Conservation (phyloP, 768 basidiomycete species). For the Trichaptum fuscoviolaceum region DNA sequence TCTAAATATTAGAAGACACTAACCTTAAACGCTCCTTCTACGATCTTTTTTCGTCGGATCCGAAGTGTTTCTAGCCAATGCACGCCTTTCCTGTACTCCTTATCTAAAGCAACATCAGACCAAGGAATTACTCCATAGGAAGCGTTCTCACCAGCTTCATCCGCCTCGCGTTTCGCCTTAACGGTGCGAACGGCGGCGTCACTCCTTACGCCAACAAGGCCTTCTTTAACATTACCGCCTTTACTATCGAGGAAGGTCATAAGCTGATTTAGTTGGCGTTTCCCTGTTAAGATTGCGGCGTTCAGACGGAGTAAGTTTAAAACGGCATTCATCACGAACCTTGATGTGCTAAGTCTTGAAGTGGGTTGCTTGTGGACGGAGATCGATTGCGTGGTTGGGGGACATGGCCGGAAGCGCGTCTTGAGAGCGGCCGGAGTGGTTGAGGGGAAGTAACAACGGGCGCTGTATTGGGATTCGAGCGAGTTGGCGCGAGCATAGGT, state of each 20-base stretch:
- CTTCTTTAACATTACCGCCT: slow-evolving; percentile 58
- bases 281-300: slow-evolving; percentile 41
- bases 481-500: slow-evolving; percentile 29
- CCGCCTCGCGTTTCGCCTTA: slow-evolving; percentile 82
- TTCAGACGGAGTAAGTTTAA: background rate
- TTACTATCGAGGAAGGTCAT: slow-evolving; percentile 78
- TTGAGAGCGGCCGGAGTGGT: slow-evolving; percentile 68
- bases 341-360: slow-evolving; percentile 86
- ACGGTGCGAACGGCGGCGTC: slow-evolving; percentile 69
- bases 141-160: slow-evolving; percentile 69
- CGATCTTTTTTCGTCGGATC: slow-evolving; percentile 72
- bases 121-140: background rate
- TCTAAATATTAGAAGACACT: slow-evolving; percentile 16
- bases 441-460: slow-evolving; percentile 64
- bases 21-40: slow-evolving; percentile 79
- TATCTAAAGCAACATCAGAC: slow-evolving; percentile 45
- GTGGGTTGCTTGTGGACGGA: slow-evolving; percentile 74
- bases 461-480: slow-evolving; percentile 41
- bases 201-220: slow-evolving; percentile 49
- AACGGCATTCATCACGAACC: slow-evolving; percentile 32
- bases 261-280: slow-evolving; percentile 80
- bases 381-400: slow-evolving; percentile 59
- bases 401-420: slow-evolving; percentile 60
- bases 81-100: slow-evolving; percentile 84
- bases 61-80: slow-evolving; percentile 92